Conservation (phyloP, 306 rosid species). For the Fagus sylvatica region DNA sequence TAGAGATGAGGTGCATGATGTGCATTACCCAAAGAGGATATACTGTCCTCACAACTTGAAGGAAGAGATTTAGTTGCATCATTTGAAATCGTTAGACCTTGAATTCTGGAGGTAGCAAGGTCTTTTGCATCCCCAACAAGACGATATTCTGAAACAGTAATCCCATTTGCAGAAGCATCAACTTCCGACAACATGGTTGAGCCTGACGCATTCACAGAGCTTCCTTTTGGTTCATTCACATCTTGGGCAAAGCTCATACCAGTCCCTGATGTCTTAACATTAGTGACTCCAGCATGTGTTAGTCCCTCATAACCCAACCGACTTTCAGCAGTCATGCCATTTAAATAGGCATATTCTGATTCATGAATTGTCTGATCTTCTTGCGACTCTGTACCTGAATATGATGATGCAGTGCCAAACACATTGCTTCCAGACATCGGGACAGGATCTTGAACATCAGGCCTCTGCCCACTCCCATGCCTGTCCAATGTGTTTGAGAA, state of each 20-base stretch:
- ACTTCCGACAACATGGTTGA: slow-evolving; percentile 11
- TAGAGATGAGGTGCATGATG: slow-evolving; percentile 28
- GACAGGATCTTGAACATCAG: slow-evolving; percentile 46
- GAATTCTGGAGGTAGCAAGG: slow-evolving; percentile 38
- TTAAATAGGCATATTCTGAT: slow-evolving; percentile 12
- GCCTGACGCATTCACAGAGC: slow-evolving; percentile 3
- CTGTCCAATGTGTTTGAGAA: slow-evolving; percentile 55
- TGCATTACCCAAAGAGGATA: slow-evolving; percentile 22
- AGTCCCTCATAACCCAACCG: slow-evolving; percentile 18
- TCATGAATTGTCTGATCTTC: slow-evolving; percentile 29
- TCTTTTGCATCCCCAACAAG: slow-evolving; percentile 48
- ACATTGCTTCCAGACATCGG: slow-evolving; percentile 26
- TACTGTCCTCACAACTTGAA: slow-evolving; percentile 18
- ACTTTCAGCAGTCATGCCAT: slow-evolving; percentile 21
- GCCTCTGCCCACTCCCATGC: slow-evolving; percentile 55
- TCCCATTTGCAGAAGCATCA: slow-evolving; percentile 23
- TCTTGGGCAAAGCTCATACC: slow-evolving; percentile 12
- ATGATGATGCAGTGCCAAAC: slow-evolving; percentile 2
- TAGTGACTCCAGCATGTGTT: slow-evolving; percentile 18
- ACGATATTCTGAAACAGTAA: slow-evolving; percentile 34
- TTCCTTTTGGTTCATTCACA: slow-evolving; percentile 19
- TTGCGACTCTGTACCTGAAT: slow-evolving; percentile 26
- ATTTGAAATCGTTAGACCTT: slow-evolving; percentile 34
- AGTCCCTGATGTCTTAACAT: slow-evolving; percentile 16
- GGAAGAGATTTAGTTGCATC: slow-evolving; percentile 26